Evolutionary conservation across 495 filamentous ascomycete species (phyloP), one percentile per base, ranked within the genome.

Genomic region (Penicillium macrosclerotiorum): DNA sequence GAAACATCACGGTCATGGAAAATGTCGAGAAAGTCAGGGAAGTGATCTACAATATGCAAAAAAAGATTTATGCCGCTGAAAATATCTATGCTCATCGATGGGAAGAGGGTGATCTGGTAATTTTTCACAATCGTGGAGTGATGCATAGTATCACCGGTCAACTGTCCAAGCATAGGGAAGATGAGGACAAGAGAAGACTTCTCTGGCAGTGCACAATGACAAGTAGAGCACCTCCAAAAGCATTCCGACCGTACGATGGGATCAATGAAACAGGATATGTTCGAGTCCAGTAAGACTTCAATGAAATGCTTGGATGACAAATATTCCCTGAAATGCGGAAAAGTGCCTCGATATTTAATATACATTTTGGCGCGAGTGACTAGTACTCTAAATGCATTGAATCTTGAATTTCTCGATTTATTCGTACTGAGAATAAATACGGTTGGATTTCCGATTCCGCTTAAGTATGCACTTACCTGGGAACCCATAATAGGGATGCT

Each of bases 101-200:
- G 39, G 23, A 45, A 29, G 39, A 53, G 16, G 50, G 50, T 8
- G 50, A 48, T 25, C n/a, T 48, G 17, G 50, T 53, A 16, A 44
- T 48, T 18, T 53, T 53, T 39, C 50, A 53, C 13, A 53, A 53
- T n/a, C 27, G 50, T 16, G 50, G 49, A 14, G 43, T 47, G n/a
- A 52, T 52, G 42, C 43, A 52, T 14, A 52, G 49, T 8, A 52
- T 52, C 13, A 49, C 51, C 31, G 40, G 51, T 8, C 51, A 49
- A 29, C n/a, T 54, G 8, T 37, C 39, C 8, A 33, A 44, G 23
- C 34, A 45, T 16, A 54, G 40, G 35, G 30, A 40, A 1, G 51
- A 48, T 9, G 35, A 54, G 19, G 51, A 49, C n/a, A 49, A 47
- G 24, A 47, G 34, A 17, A 24, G 49, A 6, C 13, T 47, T 24